A percentile compares a stretch with the other conserved stretches of the same genome.
phyloP scores from a whole-genome alignment of 2,329 filamentous ascomycete genomes.

The Emmonsia crescens region DNA sequence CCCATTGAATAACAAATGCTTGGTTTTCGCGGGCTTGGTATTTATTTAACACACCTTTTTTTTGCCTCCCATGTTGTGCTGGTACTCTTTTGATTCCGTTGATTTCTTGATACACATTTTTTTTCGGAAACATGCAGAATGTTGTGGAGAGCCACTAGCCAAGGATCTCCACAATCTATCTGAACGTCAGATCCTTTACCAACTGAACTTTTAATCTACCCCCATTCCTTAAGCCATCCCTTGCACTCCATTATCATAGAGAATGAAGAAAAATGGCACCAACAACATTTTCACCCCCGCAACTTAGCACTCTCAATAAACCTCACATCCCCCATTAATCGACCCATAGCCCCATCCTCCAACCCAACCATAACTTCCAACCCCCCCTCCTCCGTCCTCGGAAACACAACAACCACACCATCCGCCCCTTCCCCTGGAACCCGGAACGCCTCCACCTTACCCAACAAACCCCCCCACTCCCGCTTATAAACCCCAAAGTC shows the following conservation, averaged over 20 bases:
- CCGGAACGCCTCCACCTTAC: neutral
- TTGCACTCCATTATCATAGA: neutral
- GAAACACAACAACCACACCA: too few species aligned
- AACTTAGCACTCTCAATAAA: neutral
- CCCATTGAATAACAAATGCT: too few species aligned
- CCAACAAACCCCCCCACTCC: neutral
- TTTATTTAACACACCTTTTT: too few species aligned
- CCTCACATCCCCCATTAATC: neutral
- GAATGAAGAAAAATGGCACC: neutral
- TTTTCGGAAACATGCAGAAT: too few species aligned
- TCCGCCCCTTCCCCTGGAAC: neutral
- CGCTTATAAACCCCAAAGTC: neutral
- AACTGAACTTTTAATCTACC: neutral
- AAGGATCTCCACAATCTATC: too few species aligned
- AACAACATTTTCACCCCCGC: neutral
- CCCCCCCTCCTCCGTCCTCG: neutral
- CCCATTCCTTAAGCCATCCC: neutral
- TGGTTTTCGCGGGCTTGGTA: too few species aligned
- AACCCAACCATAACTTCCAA: neutral
- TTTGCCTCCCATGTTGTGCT: too few species aligned
- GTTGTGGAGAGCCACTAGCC: too few species aligned
- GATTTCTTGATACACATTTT: too few species aligned
- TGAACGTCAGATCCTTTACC: too few species aligned
- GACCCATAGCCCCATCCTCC: too few species aligned
- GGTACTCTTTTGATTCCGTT: too few species aligned